phyloP scores from a whole-genome alignment of 2,329 filamentous ascomycete species.

The Colletotrichum karsti region DNA sequence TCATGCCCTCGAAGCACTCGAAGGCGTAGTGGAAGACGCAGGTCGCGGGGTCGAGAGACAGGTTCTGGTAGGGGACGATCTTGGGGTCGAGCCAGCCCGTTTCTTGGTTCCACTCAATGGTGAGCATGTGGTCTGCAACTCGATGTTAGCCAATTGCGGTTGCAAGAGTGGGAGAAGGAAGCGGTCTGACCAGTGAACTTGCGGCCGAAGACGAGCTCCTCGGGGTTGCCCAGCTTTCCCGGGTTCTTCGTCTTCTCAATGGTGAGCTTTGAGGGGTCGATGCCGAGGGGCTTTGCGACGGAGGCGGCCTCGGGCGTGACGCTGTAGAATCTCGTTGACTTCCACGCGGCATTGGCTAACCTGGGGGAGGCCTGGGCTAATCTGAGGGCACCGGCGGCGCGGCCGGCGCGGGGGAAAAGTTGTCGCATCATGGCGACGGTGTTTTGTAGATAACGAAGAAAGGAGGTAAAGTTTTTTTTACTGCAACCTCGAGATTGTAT shows the following conservation, averaged over 20 bases:
- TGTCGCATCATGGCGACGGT: constrained; percentile 53
- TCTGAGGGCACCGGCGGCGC: constrained; percentile 40
- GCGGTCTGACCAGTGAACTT: constrained; percentile 79
- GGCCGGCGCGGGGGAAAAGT: constrained; percentile 48
- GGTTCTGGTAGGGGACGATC: constrained; percentile 95
- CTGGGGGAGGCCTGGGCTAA: constrained; percentile 36
- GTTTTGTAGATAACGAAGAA: background rate
- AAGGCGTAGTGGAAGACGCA: constrained; percentile 99
- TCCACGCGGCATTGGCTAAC: constrained; percentile 39
- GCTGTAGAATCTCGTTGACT: constrained; percentile 57
- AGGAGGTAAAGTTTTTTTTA: background rate
- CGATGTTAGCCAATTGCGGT: background rate
- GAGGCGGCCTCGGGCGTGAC: constrained; percentile 60
- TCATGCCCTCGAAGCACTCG: constrained; percentile 99
- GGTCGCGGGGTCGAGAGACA: constrained; percentile 93
- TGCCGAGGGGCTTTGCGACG: constrained; percentile 64
- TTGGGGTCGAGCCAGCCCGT: constrained; percentile 84
- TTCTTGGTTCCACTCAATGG: constrained; percentile 88
- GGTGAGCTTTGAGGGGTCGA: constrained; percentile 81
- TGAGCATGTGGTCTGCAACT: constrained; percentile 90
- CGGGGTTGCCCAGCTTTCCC: constrained; percentile 75
- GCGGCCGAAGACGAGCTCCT: constrained; percentile 88
- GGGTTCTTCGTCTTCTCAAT: constrained; percentile 80
- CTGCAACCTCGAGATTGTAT: background rate
- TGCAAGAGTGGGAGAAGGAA: background rate